A percentile compares a stretch with the other conserved stretches of the same genome.
Evolutionary conservation across 768 basidiomycete species (phyloP).

Genomic region (Tricholoma furcatifolium): DNA sequence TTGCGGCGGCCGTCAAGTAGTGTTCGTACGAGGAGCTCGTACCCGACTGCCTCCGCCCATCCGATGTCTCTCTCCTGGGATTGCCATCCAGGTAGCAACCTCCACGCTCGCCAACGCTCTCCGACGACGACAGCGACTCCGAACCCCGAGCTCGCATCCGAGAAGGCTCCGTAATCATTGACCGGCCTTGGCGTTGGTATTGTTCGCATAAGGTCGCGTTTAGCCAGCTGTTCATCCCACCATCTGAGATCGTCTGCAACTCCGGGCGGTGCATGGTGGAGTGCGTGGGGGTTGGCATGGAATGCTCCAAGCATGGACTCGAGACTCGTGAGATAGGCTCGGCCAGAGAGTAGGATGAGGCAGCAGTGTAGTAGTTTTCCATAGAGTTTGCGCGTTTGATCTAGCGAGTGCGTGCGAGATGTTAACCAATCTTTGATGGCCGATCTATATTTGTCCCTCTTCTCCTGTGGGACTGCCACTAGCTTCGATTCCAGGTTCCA

Average conservation of each 20-base stretch:
- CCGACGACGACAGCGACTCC: slow-evolving; percentile 37
- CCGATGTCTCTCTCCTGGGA: slow-evolving; percentile 32
- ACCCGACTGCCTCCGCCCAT: slow-evolving; percentile 44
- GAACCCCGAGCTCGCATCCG: slow-evolving; percentile 36
- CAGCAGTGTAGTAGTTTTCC: too few species aligned
- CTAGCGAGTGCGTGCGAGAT: too few species aligned
- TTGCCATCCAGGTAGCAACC: slow-evolving; percentile 31
- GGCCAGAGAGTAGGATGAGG: too few species aligned
- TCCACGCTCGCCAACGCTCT: too few species aligned
- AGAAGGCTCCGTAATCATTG: slow-evolving; percentile 33
- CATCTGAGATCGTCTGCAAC: slow-evolving; percentile 29
- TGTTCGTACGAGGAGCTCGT: slow-evolving; percentile 32
- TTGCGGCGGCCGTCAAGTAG: slow-evolving; percentile 4
- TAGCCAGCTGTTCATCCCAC: slow-evolving; percentile 26
- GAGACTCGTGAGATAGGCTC: slow-evolving; percentile 15
- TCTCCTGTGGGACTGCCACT: too few species aligned
- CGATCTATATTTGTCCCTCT: too few species aligned
- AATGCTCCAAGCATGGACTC: slow-evolving; percentile 33
- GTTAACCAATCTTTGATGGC: too few species aligned
- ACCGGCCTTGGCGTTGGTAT: slow-evolving; percentile 27
- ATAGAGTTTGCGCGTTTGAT: too few species aligned
- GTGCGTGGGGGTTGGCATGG: slow-evolving; percentile 28
- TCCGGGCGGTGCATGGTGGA: slow-evolving; percentile 12
- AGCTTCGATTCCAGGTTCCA: too few species aligned
- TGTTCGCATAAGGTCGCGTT: slow-evolving; percentile 5